Evolutionary conservation across 2,329 filamentous ascomycete species (phyloP), one percentile per base, ranked within the genome.

Genomic region (Fusarium humuli): DNA sequence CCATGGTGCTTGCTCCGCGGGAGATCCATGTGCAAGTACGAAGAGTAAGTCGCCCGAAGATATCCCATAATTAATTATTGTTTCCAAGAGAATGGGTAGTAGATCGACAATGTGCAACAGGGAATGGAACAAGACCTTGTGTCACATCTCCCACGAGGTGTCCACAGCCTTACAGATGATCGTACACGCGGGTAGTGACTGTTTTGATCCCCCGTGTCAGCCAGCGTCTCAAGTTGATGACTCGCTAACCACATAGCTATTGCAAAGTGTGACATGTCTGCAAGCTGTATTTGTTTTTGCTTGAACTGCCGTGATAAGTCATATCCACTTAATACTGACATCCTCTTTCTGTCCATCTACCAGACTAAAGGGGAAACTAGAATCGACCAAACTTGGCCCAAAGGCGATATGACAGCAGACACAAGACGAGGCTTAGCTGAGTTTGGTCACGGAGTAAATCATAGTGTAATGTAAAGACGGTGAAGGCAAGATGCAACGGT

Each of bases 31-130:
- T 57, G 34, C 48, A 32, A 34, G 27, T 52, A 40, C 56, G 49
- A 16, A 23, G 13, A 44, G 41, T 23, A 42, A 25, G 34, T 41
- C 18, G 20, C 44, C 58, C 57, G 55, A 52, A 34, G 30, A 46
- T 57, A 34, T 65, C 27, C 34, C 53, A 65, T 49, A 37, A 37
- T 37, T 37, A 37, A 37, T 37, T 12, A 47, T 61, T 20, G 47
- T 67, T 48, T 68, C 58, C 70, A 63, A 47, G 65, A 73, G 72
- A 52, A 73, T 75, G 72, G 70, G 70, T 56, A 30, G 58, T 73
- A 72, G 72, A 75, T 73, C 68, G 68, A 61, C 73, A 71, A 75
- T 73, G 66, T 70, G 63, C 67, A 67, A 54, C 70, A 72, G 62
- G 72, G 72, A 63, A 62, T 22, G 49, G 49, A 30, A 59, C 52